Evolutionary conservation across 495 filamentous ascomycete genomes (phyloP).

Genomic region (Lepraria neglecta): DNA sequence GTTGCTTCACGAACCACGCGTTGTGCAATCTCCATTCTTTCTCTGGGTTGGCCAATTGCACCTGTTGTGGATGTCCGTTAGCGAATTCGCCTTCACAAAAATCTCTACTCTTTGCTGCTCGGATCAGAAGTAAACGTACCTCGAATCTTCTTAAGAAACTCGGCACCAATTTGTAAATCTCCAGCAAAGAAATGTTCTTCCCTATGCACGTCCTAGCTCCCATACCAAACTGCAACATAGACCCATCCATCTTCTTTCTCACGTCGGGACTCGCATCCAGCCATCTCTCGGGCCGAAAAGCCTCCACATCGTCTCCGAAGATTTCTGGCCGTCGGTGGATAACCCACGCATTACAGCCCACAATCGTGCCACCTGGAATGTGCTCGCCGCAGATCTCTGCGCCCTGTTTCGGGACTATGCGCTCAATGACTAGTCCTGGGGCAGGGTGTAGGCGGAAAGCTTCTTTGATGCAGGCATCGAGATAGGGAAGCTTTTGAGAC

Average conservation of each 20-base stretch:
- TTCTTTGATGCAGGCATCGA: constrained; percentile 63
- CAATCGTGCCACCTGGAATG: constrained; percentile 56
- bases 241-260: constrained; percentile 51
- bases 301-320: constrained; percentile 54
- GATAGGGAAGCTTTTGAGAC: constrained; percentile 52
- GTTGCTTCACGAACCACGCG: constrained; percentile 68
- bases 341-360: constrained; percentile 58
- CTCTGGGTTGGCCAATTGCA: constrained; percentile 28
- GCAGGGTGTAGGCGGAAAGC: constrained; percentile 60
- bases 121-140: constrained; percentile 26
- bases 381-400: constrained; percentile 37
- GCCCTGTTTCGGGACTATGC: constrained; percentile 38
- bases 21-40: constrained; percentile 45
- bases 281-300: constrained; percentile 57
- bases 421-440: constrained; percentile 49
- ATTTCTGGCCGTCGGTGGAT: constrained; percentile 52
- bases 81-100: neutral
- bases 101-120: neutral
- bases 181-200: constrained; percentile 51
- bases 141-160: constrained; percentile 52
- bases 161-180: constrained; percentile 51
- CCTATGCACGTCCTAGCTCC: constrained; percentile 59
- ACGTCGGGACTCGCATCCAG: constrained; percentile 38
- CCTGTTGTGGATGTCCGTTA: constrained; percentile 29
- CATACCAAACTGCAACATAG: constrained; percentile 57